These are phyloP conservation scores for Pseudocercospora ulei DNA, from an alignment of 2,329 filamentous ascomycete genomes.

Conservation along the genomic window DNA sequence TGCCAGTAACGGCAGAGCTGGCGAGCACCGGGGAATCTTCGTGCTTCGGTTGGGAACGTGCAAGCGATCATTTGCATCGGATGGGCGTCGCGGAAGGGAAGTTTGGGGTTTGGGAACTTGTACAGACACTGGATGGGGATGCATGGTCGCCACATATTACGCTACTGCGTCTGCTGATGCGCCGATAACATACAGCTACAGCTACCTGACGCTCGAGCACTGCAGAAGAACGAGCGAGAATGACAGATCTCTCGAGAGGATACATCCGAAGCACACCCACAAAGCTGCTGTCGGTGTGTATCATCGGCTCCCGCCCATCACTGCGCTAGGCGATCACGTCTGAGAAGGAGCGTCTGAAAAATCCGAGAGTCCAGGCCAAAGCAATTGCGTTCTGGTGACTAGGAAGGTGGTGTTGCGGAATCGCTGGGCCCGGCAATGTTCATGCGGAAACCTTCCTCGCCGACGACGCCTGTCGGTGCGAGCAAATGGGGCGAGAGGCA, in stretches of 20 bases:
- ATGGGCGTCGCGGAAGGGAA: conserved; percentile 9
- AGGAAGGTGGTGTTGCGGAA: too few species aligned
- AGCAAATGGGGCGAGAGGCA: neutral
- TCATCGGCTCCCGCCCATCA: neutral
- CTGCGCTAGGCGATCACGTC: neutral
- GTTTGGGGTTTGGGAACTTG: conserved; percentile 12
- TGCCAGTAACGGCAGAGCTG: conserved; percentile 9
- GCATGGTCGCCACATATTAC: conserved; percentile 8
- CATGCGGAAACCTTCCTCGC: too few species aligned
- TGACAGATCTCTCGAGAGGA: conserved; percentile 10
- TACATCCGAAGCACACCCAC: neutral
- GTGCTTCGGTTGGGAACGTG: conserved; percentile 10
- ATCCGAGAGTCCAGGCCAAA: too few species aligned
- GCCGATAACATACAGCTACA: conserved; percentile 11
- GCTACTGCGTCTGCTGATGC: conserved; percentile 6
- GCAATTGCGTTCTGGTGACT: too few species aligned
- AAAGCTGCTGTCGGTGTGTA: neutral
- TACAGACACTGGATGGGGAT: conserved; percentile 14
- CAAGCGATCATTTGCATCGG: conserved; percentile 19
- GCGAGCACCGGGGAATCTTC: conserved; percentile 7
- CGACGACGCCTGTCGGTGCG: neutral
- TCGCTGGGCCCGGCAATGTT: too few species aligned
- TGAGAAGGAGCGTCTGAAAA: too few species aligned
- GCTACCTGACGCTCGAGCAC: conserved; percentile 3
- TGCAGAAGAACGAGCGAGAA: conserved; percentile 7